A percentile compares a stretch with the other conserved stretches of the same genome.
Conservation (phyloP, 805 yeast genomes). For the Danielia reshetovae region DNA sequence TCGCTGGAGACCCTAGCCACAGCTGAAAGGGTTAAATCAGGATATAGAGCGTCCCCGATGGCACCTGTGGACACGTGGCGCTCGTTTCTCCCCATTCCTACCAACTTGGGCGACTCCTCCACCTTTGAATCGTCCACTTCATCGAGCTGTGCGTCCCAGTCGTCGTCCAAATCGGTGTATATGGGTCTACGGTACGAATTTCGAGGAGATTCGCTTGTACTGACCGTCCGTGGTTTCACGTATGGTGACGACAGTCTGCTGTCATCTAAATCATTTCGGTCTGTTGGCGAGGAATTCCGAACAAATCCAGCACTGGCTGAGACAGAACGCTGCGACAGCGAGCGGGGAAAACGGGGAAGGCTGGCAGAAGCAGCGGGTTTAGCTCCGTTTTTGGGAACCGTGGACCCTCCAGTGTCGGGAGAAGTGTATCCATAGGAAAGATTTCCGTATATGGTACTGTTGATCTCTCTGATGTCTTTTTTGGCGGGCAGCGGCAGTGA, state of each 20-base stretch:
- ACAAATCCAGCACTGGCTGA: not conserved
- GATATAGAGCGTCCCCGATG: constrained; percentile 31
- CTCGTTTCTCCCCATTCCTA: not conserved
- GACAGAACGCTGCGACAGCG: not conserved
- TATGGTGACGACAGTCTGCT: constrained; percentile 1
- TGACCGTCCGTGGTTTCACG: not conserved
- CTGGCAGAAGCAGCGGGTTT: constrained; percentile 2
- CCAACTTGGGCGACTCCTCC: constrained; percentile 21
- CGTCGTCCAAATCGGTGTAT: constrained; percentile 79
- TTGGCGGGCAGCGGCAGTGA: constrained; percentile 12
- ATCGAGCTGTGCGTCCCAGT: constrained; percentile 79
- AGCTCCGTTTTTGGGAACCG: constrained; percentile 1
- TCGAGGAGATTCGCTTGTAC: constrained; percentile 1
- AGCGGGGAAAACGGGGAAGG: not conserved
- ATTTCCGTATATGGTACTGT: constrained; percentile 38
- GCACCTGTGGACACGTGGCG: constrained; percentile 18
- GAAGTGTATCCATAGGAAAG: constrained; percentile 24
- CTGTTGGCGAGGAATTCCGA: not conserved
- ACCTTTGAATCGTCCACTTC: constrained; percentile 23
- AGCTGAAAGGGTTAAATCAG: constrained; percentile 31
- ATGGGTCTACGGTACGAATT: constrained; percentile 12
- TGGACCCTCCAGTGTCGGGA: constrained; percentile 14
- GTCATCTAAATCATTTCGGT: not conserved
- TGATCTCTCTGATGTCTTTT: constrained; percentile 24
- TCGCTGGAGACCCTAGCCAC: constrained; percentile 4